Conservation (phyloP, 176 grass and related monocot species). For the Saccharum officinarum region DNA sequence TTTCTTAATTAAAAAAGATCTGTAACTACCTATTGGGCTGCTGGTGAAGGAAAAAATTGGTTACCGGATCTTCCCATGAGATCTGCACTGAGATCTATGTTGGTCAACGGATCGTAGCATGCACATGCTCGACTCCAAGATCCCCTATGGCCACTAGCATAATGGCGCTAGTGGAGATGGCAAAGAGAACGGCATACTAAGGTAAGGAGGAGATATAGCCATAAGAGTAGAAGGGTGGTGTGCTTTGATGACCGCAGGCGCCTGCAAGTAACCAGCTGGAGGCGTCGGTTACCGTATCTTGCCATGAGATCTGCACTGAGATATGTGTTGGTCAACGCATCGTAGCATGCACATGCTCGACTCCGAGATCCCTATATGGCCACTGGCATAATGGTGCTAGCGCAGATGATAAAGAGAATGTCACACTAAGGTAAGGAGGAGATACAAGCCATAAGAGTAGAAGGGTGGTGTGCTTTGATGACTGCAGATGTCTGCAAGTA, state of each 20-base stretch:
- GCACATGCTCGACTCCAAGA: not conserved
- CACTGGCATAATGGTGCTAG: rapidly evolving
- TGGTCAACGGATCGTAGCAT: not conserved
- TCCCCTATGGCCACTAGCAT: too few relatives aligned
- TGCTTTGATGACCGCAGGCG: not conserved
- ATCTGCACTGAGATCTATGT: not conserved
- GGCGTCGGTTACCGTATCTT: too few relatives aligned
- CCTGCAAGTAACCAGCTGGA: not conserved
- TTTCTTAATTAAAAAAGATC: not conserved
- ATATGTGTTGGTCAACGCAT: not conserved
- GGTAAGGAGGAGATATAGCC: not conserved
- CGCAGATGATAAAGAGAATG: not conserved
- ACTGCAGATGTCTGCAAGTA: not conserved
- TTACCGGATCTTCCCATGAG: not conserved
- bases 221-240: not conserved
- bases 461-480: not conserved
- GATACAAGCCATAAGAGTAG: not conserved
- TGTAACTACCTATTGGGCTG: not conserved
- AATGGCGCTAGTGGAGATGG: rapidly evolving
- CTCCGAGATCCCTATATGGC: not conserved
- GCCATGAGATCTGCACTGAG: not conserved
- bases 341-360: too few relatives aligned
- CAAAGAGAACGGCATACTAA: not conserved
- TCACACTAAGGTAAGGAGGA: not conserved
- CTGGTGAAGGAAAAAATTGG: not conserved